These are phyloP conservation scores for Lentinula boryana DNA, from an alignment of 768 basidiomycete species.

Conservation along the genomic window DNA sequence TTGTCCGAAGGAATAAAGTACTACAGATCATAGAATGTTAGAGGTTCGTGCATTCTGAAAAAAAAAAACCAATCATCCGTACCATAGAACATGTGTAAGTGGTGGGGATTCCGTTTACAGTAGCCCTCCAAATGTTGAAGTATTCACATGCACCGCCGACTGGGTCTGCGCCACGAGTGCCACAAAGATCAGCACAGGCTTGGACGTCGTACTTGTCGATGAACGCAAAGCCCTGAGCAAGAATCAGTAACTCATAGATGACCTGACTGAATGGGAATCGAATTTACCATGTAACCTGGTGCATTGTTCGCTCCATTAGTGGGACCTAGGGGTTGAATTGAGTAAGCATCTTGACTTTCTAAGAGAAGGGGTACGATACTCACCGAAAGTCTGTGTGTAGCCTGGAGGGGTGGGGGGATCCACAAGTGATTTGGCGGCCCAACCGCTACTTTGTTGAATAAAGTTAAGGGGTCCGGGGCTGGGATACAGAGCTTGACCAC, in stretches of 20 bases:
- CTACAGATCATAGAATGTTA: constrained; percentile 15
- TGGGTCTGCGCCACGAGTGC: constrained; percentile 11
- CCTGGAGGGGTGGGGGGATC: constrained; percentile 13
- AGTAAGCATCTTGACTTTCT: not conserved
- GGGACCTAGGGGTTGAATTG: not conserved
- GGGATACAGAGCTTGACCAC: constrained; percentile 6
- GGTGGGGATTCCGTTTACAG: constrained; percentile 10
- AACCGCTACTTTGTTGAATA: constrained; percentile 15
- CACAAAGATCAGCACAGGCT: constrained; percentile 10
- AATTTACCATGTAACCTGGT: constrained; percentile 11
- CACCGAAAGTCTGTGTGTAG: constrained; percentile 15
- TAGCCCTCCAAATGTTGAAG: constrained; percentile 50
- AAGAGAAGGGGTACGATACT: not conserved
- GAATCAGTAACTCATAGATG: not conserved
- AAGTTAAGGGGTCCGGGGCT: constrained; percentile 1
- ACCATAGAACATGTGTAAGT: constrained; percentile 14
- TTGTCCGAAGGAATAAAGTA: constrained; percentile 38
- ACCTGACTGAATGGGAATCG: not conserved
- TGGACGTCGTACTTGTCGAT: constrained; percentile 11
- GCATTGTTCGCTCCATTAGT: constrained; percentile 16
- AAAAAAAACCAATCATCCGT: not conserved
- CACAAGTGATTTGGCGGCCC: constrained; percentile 7
- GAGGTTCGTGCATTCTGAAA: too few species aligned
- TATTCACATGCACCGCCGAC: constrained; percentile 40
- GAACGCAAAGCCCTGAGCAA: constrained; percentile 11